A percentile compares a stretch with the other conserved stretches of the same genome.
phyloP scores from a whole-genome alignment of 768 basidiomycete species.

The Boletus eberwhitei region DNA sequence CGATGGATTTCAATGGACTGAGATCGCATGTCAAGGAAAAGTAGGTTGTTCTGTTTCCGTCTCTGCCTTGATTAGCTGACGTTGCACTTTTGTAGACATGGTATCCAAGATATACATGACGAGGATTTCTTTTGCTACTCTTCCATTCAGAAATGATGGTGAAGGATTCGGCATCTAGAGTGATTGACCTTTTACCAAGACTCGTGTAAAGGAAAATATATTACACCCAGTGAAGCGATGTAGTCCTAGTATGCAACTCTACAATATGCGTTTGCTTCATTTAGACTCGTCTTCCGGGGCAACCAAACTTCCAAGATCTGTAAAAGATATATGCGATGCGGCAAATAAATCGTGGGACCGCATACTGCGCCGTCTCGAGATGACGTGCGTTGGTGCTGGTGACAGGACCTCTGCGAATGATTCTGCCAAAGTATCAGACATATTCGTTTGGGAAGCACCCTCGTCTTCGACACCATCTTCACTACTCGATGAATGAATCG shows the following conservation, averaged over 20 bases:
- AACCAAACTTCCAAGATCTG: constrained; percentile 26
- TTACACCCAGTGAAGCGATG: neutral
- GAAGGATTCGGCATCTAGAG: no score
- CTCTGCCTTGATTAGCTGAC: constrained; percentile 3
- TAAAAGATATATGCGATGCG: constrained; percentile 24
- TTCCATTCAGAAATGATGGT: neutral
- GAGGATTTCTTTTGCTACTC: constrained; percentile 47
- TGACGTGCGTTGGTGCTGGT: constrained; percentile 7
- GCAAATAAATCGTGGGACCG: constrained; percentile 26
- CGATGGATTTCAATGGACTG: constrained; percentile 53
- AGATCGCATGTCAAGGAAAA: constrained; percentile 61
- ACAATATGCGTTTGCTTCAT: neutral
- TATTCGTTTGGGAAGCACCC: neutral
- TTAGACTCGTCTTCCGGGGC: constrained; percentile 1
- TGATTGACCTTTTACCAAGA: neutral
- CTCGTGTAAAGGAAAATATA: neutral
- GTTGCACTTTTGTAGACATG: constrained; percentile 41
- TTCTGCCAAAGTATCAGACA: constrained; percentile 9
- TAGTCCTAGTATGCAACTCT: neutral
- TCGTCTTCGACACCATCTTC: neutral
- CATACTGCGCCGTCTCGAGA: constrained; percentile 16
- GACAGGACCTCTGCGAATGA: constrained; percentile 21
- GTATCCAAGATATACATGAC: constrained; percentile 43
- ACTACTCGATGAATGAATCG: neutral
- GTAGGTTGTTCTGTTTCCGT: constrained; percentile 35